These are phyloP conservation scores for Teratosphaeria zuluensis DNA, from an alignment of 2,329 filamentous ascomycete species.

Conservation along the genomic window DNA sequence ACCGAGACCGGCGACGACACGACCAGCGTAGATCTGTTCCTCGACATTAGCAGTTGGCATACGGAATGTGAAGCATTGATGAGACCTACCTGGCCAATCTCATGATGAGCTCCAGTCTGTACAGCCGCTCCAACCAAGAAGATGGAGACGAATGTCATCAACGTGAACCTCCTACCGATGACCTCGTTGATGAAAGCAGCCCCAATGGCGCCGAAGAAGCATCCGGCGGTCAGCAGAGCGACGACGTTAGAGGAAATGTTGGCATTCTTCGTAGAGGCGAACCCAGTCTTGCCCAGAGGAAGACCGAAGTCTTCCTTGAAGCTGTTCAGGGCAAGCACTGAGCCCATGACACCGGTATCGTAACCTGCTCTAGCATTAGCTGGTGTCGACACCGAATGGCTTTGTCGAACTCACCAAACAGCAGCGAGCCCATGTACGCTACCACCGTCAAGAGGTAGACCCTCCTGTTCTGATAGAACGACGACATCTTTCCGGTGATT, in stretches of 20 bases:
- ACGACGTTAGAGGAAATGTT: slow-evolving; percentile 57
- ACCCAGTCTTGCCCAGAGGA: slow-evolving; percentile 40
- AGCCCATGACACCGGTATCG: slow-evolving; percentile 57
- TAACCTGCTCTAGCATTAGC: slow-evolving; percentile 13
- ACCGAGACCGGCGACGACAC: slow-evolving; percentile 47
- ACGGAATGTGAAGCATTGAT: neutral
- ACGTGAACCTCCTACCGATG: slow-evolving; percentile 45
- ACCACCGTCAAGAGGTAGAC: slow-evolving; percentile 36
- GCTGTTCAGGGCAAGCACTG: slow-evolving; percentile 50
- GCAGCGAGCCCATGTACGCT: slow-evolving; percentile 34
- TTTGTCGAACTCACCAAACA: slow-evolving; percentile 25
- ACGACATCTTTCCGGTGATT: neutral
- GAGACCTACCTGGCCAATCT: slow-evolving; percentile 35
- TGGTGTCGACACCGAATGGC: neutral
- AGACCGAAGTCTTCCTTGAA: slow-evolving; percentile 36
- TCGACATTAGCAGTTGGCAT: neutral
- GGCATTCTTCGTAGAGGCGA: slow-evolving; percentile 33
- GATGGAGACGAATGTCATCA: slow-evolving; percentile 48
- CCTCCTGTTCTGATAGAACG: slow-evolving; percentile 32
- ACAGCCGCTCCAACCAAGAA: slow-evolving; percentile 54
- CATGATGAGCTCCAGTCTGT: slow-evolving; percentile 51
- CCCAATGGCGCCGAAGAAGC: slow-evolving; percentile 54
- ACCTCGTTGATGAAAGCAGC: slow-evolving; percentile 46
- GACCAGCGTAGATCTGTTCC: slow-evolving; percentile 51
- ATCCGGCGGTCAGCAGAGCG: slow-evolving; percentile 58